These are phyloP conservation scores for Venturia oleaginea DNA, from an alignment of 2,329 filamentous ascomycete genomes.

Conservation along the genomic window DNA sequence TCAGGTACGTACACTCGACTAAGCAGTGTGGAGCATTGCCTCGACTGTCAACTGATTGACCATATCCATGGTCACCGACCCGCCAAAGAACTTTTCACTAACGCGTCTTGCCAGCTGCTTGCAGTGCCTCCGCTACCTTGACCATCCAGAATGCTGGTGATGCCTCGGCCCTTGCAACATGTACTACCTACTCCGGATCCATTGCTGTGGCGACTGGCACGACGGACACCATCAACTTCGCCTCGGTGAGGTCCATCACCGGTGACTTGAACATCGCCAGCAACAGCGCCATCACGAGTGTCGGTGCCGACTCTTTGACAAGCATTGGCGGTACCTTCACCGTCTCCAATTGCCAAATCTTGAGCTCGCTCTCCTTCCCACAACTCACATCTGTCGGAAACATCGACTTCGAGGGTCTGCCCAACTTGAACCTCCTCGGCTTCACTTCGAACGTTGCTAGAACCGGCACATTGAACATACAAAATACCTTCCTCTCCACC, in stretches of 20 bases:
- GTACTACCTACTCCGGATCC: conserved; percentile 60
- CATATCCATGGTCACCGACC: neutral
- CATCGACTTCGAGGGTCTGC: conserved; percentile 66
- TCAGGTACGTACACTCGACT: conserved; percentile 35
- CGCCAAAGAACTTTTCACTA: neutral
- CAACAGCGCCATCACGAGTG: conserved; percentile 52
- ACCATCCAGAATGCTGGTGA: conserved; percentile 55
- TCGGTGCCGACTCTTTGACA: conserved; percentile 53
- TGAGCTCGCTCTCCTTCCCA: conserved; percentile 60
- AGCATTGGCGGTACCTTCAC: conserved; percentile 62
- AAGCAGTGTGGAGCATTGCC: neutral
- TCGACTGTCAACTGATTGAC: neutral
- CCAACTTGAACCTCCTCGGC: conserved; percentile 48
- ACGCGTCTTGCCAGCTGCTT: conserved; percentile 17
- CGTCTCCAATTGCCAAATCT: conserved; percentile 57
- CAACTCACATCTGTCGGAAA: conserved; percentile 54
- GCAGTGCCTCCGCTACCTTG: conserved; percentile 37
- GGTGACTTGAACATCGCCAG: conserved; percentile 44
- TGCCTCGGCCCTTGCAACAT: conserved; percentile 50
- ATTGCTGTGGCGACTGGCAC: conserved; percentile 54
- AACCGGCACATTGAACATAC: conserved; percentile 62
- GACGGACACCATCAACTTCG: conserved; percentile 50
- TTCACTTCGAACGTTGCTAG: conserved; percentile 58
- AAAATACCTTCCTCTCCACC: conserved; percentile 72
- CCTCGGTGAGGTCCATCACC: conserved; percentile 51